These are phyloP conservation scores for Chernovozyma aurita DNA, from an alignment of 1,139 yeast species.

Conservation along the genomic window DNA sequence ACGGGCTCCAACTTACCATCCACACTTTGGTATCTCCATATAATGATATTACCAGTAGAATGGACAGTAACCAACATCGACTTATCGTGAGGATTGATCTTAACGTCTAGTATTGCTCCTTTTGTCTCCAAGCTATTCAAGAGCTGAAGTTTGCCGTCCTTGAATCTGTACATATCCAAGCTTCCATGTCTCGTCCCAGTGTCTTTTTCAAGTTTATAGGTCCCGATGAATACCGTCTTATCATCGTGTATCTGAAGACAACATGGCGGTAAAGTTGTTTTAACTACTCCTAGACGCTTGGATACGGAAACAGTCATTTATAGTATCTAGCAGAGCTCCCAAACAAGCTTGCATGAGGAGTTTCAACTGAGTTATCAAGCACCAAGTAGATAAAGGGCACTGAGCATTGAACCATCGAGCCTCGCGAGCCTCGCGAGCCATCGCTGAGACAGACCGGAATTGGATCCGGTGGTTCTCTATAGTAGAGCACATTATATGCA, in stretches of 20 bases:
- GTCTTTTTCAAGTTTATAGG: constrained; percentile 66
- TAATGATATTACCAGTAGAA: constrained; percentile 67
- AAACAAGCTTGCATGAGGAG: no score
- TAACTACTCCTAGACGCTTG: constrained; percentile 21
- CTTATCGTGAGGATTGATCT: constrained; percentile 53
- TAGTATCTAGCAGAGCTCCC: no score
- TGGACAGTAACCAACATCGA: constrained; percentile 59
- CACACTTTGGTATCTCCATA: constrained; percentile 49
- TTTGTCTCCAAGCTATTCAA: constrained; percentile 29
- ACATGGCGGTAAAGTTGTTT: constrained; percentile 75
- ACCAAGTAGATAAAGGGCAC: no score
- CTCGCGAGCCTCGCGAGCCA: no score
- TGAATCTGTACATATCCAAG: constrained; percentile 53
- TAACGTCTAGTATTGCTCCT: constrained; percentile 76
- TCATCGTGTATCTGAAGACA: constrained; percentile 59
- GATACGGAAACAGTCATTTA: constrained; percentile 6
- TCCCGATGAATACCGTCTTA: constrained; percentile 61
- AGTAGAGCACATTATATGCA: no score
- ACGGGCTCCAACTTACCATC: constrained; percentile 10
- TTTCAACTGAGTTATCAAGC: no score
- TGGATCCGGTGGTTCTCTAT: no score
- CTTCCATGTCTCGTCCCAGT: constrained; percentile 65
- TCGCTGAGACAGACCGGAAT: no score
- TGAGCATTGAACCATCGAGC: no score
- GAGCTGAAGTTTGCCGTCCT: constrained; percentile 16